These are phyloP conservation scores for Inga oerstediana DNA, from an alignment of 306 rosid genomes.

Conservation along the genomic window DNA sequence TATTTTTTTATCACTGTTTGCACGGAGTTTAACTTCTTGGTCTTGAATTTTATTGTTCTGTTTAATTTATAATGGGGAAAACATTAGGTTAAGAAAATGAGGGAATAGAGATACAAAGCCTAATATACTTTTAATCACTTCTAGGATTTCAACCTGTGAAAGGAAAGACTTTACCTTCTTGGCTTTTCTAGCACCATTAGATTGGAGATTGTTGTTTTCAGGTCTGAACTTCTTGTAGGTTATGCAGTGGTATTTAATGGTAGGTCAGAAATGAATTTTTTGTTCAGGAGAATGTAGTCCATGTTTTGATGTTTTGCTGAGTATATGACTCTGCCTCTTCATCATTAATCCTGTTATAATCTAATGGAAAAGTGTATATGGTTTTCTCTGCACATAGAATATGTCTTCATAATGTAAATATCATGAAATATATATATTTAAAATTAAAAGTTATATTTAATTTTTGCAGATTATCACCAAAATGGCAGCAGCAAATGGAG, in stretches of 20 bases:
- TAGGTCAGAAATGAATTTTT: not conserved
- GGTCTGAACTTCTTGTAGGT: not conserved
- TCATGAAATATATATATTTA: not conserved
- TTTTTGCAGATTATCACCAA: conserved; percentile 79
- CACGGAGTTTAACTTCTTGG: not conserved
- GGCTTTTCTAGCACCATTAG: not conserved
- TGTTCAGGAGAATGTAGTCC: not conserved
- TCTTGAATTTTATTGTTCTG: conserved; percentile 12
- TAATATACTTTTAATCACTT: conserved; percentile 7
- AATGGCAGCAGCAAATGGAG: conserved; percentile 95
- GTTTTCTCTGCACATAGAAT: not conserved
- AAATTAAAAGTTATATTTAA: conserved; percentile 5
- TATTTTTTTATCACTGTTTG: conserved; percentile 13
- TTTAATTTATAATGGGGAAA: not conserved
- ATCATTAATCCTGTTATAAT: not conserved
- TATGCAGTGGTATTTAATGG: not conserved
- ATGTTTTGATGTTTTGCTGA: not conserved
- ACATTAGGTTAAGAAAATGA: not conserved
- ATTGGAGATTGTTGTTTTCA: not conserved
- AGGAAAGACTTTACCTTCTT: not conserved
- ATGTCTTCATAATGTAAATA: conserved; percentile 23
- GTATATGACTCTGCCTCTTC: not conserved
- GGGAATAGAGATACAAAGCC: conserved; percentile 8
- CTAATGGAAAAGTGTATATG: conserved; percentile 10
- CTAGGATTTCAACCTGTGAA: conserved; percentile 4